phyloP scores from a whole-genome alignment of 2,329 filamentous ascomycete genomes.

The Zarea fungicola region DNA sequence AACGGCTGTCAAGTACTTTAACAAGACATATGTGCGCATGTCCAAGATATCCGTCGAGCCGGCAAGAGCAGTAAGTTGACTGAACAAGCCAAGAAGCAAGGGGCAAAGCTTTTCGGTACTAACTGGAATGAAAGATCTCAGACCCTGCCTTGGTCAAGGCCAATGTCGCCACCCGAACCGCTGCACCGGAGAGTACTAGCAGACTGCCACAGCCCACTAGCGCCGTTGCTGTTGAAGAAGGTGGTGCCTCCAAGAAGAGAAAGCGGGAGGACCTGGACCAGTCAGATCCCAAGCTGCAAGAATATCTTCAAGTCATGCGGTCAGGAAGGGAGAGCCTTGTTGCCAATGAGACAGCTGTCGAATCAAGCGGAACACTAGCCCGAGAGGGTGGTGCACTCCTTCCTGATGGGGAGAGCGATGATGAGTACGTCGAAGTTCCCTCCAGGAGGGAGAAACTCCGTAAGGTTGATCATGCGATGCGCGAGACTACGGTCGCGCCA shows the following conservation, averaged over 20 bases:
- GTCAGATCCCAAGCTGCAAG: constrained; percentile 73
- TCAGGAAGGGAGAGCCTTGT: constrained; percentile 34
- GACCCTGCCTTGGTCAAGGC: constrained; percentile 35
- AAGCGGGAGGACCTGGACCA: constrained; percentile 56
- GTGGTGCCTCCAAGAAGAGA: constrained; percentile 56
- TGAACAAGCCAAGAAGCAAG: not conserved
- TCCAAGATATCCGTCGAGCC: constrained; percentile 88
- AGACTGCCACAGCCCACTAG: not conserved
- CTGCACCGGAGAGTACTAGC: not conserved
- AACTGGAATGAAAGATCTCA: constrained; percentile 39
- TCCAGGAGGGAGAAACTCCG: constrained; percentile 45
- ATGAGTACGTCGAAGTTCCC: constrained; percentile 67
- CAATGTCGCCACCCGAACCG: constrained; percentile 16
- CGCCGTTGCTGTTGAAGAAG: constrained; percentile 27
- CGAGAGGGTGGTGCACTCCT: constrained; percentile 30
- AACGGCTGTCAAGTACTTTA: constrained; percentile 88
- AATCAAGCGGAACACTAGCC: constrained; percentile 18
- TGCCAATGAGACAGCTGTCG: constrained; percentile 25
- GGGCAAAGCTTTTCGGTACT: constrained; percentile 19
- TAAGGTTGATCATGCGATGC: constrained; percentile 26
- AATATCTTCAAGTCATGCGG: constrained; percentile 82
- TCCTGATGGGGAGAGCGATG: constrained; percentile 59
- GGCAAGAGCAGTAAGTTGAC: constrained; percentile 64
- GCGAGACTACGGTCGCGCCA: constrained; percentile 16
- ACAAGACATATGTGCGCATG: constrained; percentile 92